Conservation (phyloP, 2,329 filamentous ascomycete species). For the Capronia epimyces region DNA sequence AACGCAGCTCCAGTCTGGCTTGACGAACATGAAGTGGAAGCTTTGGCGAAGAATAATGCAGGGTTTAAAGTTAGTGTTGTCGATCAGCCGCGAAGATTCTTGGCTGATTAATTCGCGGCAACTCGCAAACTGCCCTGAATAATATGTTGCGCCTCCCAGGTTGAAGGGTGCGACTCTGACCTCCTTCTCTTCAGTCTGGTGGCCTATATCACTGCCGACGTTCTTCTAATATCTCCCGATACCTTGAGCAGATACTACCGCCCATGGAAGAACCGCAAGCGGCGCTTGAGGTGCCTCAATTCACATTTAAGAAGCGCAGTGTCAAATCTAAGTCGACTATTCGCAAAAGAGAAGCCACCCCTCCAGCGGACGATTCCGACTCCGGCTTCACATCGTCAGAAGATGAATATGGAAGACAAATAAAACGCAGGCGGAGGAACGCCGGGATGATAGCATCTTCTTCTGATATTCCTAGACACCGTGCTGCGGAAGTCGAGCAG, state of each 20-base stretch:
- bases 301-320: slow-evolving; percentile 75
- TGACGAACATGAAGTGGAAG: neutral
- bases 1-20: too few species aligned
- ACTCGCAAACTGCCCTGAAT: neutral
- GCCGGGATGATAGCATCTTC: slow-evolving; percentile 63
- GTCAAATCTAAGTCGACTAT: slow-evolving; percentile 71
- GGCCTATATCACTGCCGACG: neutral
- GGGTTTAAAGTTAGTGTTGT: slow-evolving; percentile 6
- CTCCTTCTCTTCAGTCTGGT: too few species aligned
- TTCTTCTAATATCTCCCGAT: neutral
- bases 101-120: neutral
- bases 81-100: slow-evolving; percentile 8
- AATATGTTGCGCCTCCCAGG: neutral
- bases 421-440: slow-evolving; percentile 73
- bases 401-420: slow-evolving; percentile 66
- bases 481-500: slow-evolving; percentile 47
- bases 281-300: slow-evolving; percentile 31
- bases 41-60: slow-evolving; percentile 1
- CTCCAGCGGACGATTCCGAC: slow-evolving; percentile 53
- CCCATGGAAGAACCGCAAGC: slow-evolving; percentile 30
- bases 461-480: slow-evolving; percentile 34
- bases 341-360: slow-evolving; percentile 74
- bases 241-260: neutral
- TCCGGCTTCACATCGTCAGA: slow-evolving; percentile 68
- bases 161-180: too few species aligned